A percentile compares a stretch with the other conserved stretches of the same genome.
Evolutionary conservation across 768 basidiomycete species (phyloP).

Genomic region (Hirschioporus abietinus): DNA sequence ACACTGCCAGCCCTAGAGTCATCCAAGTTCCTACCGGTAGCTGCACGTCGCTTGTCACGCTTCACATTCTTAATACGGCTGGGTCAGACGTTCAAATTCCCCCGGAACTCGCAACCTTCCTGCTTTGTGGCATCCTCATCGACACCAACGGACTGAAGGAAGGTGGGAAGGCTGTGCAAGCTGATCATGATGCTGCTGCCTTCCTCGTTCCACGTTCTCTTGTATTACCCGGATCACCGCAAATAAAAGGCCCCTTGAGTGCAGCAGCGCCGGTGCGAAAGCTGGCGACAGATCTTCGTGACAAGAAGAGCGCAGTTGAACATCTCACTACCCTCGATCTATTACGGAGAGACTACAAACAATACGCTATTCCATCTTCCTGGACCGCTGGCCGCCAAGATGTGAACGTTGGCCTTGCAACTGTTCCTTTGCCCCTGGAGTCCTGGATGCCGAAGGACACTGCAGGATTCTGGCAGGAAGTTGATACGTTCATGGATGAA

Average conservation of each 20-base stretch:
- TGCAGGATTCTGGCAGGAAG: slow-evolving; percentile 30
- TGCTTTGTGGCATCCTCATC: slow-evolving; percentile 76
- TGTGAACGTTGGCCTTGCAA: slow-evolving; percentile 71
- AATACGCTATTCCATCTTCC: slow-evolving; percentile 54
- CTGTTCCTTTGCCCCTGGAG: slow-evolving; percentile 69
- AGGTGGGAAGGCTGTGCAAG: slow-evolving; percentile 67
- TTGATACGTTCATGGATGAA: slow-evolving; percentile 60
- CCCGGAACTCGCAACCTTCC: slow-evolving; percentile 65
- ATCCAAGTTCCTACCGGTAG: slow-evolving; percentile 67
- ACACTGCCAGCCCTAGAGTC: slow-evolving; percentile 59
- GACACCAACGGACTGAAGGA: slow-evolving; percentile 79
- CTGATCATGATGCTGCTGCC: slow-evolving; percentile 59
- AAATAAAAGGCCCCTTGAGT: slow-evolving; percentile 30
- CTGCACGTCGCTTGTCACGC: slow-evolving; percentile 65
- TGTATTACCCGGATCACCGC: slow-evolving; percentile 20
- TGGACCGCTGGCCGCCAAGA: slow-evolving; percentile 31
- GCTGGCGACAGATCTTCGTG: slow-evolving; percentile 42
- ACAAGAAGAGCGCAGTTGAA: slow-evolving; percentile 63
- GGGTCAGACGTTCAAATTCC: slow-evolving; percentile 32
- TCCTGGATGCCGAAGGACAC: slow-evolving; percentile 44
- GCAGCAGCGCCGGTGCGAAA: slow-evolving; percentile 36
- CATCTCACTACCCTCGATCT: slow-evolving; percentile 70
- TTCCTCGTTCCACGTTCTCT: slow-evolving; percentile 59
- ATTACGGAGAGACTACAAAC: slow-evolving; percentile 93
- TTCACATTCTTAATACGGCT: slow-evolving; percentile 22